phyloP scores from a whole-genome alignment of 805 yeast species.

The Geotrichum ghanense region DNA sequence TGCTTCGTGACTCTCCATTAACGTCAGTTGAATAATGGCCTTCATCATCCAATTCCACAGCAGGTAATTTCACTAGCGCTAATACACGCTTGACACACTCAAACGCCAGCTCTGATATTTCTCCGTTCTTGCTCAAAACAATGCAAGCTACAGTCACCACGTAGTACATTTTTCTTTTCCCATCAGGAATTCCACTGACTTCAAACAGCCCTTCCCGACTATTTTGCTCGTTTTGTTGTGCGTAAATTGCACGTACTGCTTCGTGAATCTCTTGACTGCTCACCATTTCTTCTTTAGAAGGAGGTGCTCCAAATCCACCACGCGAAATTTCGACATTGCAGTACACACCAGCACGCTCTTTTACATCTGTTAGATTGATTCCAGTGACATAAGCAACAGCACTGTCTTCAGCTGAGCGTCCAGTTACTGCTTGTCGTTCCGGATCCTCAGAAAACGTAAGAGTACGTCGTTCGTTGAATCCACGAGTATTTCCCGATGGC shows the following conservation, averaged over 20 bases:
- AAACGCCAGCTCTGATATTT: background rate
- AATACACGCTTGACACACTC: background rate
- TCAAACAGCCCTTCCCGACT: background rate
- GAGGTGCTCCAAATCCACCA: background rate
- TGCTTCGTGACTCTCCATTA: background rate
- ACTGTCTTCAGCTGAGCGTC: constrained; percentile 60
- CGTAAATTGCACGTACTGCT: background rate
- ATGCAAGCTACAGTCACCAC: background rate
- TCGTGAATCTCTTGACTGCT: background rate
- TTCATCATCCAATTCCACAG: background rate
- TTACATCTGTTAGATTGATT: background rate
- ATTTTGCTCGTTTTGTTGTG: background rate
- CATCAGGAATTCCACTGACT: background rate
- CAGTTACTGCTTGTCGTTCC: constrained; percentile 26
- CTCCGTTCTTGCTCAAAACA: background rate
- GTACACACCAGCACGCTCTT: background rate
- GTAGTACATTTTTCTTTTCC: background rate
- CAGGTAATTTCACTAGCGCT: background rate
- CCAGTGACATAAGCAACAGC: constrained; percentile 43
- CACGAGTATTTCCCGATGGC: constrained; percentile 51
- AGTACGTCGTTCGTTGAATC: constrained; percentile 60
- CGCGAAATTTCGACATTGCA: background rate
- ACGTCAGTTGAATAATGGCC: background rate
- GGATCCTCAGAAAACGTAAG: constrained; percentile 28
- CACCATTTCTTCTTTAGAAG: background rate